Evolutionary conservation across 495 filamentous ascomycete genomes (phyloP).

Genomic region (Penicillium waksmanii): DNA sequence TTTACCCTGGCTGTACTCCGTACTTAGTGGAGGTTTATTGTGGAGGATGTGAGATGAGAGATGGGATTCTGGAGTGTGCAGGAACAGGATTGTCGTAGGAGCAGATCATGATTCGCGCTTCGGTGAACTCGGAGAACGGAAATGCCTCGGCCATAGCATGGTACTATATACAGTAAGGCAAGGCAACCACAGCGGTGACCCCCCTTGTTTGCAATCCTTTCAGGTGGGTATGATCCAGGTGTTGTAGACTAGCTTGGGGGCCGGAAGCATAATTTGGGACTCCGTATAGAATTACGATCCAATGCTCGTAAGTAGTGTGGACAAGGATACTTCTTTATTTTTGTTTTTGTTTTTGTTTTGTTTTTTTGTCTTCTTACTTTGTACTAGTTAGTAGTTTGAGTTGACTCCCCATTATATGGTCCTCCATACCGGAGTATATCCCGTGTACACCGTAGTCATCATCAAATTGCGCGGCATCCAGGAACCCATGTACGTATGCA

Average conservation of each 20-base stretch:
- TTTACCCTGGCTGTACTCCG: background rate
- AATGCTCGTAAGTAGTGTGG: no score
- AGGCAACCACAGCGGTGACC: background rate
- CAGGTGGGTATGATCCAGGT: background rate
- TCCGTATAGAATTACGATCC: background rate
- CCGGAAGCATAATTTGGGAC: background rate
- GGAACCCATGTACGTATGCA: background rate
- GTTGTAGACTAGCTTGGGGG: background rate
- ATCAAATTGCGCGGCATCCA: background rate
- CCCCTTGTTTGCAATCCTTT: constrained; percentile 4
- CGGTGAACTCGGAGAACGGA: constrained; percentile 2
- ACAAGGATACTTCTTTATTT: no score
- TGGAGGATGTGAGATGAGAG: background rate
- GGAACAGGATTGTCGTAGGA: background rate
- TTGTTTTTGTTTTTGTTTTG: no score
- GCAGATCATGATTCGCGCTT: background rate
- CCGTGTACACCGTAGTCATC: background rate
- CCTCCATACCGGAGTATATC: no score
- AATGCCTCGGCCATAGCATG: background rate
- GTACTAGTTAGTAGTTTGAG: no score
- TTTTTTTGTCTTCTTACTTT: no score
- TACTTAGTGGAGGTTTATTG: background rate
- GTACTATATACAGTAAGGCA: background rate
- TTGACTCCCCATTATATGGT: no score
- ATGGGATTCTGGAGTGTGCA: background rate